A percentile compares a stretch with the other conserved stretches of the same genome.
Conservation (phyloP, 2,329 filamentous ascomycete genomes). For the Cercospora zeina region DNA sequence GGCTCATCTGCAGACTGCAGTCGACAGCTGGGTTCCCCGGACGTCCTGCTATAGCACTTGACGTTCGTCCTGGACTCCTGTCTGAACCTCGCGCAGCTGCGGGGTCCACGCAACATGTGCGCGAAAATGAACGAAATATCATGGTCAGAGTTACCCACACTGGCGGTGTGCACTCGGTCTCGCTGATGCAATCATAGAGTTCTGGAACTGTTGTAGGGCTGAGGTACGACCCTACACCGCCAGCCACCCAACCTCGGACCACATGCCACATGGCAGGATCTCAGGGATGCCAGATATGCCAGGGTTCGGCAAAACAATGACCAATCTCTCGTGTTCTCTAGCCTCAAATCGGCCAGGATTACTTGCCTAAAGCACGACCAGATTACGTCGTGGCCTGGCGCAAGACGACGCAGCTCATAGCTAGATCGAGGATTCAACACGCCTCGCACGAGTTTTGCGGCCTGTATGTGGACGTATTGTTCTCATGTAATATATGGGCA, state of each 20-base stretch:
- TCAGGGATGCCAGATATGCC: conserved; percentile 1
- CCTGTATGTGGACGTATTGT: not conserved
- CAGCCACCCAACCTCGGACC: no score
- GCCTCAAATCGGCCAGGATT: not conserved
- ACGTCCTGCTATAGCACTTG: conserved; percentile 3
- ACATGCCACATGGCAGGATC: not conserved
- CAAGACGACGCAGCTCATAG: not conserved
- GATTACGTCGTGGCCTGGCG: not conserved
- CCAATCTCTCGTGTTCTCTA: not conserved
- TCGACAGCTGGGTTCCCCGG: not conserved
- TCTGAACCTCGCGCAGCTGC: not conserved
- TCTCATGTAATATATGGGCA: not conserved
- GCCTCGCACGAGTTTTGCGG: not conserved
- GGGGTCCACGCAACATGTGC: not conserved
- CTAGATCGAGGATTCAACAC: not conserved
- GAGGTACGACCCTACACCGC: not conserved
- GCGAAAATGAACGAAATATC: no score
- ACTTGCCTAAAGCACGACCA: not conserved
- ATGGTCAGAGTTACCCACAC: no score
- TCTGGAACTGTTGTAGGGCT: not conserved
- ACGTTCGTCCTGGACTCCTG: not conserved
- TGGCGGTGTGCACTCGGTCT: not conserved
- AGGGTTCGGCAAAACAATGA: not conserved
- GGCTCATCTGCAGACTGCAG: conserved; percentile 3
- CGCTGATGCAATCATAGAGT: not conserved